Percentiles rank a stretch among this genome's conserved stretches.
phyloP scores from a whole-genome alignment of 78 protist genomes.

The Planoprotostelium fungivorum region DNA sequence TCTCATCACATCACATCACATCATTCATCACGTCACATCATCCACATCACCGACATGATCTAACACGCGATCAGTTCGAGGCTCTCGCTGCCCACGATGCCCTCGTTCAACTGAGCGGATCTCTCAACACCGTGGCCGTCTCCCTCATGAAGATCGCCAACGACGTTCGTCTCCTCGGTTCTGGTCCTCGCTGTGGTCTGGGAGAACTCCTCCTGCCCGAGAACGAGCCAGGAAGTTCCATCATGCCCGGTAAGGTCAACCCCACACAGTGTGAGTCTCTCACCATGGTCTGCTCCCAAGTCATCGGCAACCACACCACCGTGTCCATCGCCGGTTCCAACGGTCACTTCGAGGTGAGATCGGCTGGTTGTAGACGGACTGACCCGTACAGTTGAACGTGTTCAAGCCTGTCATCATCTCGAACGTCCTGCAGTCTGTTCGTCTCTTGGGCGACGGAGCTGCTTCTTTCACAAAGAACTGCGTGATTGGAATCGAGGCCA shows the following conservation, averaged over 20 bases:
- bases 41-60: background rate
- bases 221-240: slow-evolving; percentile 94
- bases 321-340: slow-evolving; percentile 84
- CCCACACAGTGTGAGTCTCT: slow-evolving; percentile 95
- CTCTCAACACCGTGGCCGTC: slow-evolving; percentile 80
- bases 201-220: slow-evolving; percentile 86
- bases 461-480: slow-evolving; percentile 73
- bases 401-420: slow-evolving; percentile 89
- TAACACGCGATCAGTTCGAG: slow-evolving; percentile 43
- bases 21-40: background rate
- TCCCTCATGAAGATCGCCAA: slow-evolving; percentile 89
- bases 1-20: background rate
- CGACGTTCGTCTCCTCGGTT: slow-evolving; percentile 86
- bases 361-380: background rate
- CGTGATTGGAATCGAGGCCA: slow-evolving; percentile 83
- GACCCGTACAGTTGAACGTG: slow-evolving; percentile 74
- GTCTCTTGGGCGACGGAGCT: slow-evolving; percentile 76
- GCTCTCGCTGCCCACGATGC: slow-evolving; percentile 91
- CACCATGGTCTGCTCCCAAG: slow-evolving; percentile 95
- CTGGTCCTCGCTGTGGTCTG: slow-evolving; percentile 94
- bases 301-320: slow-evolving; percentile 90
- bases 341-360: slow-evolving; percentile 82
- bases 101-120: slow-evolving; percentile 75
- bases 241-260: slow-evolving; percentile 94
- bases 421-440: slow-evolving; percentile 76